phyloP scores from a whole-genome alignment of 2,329 filamentous ascomycete genomes.

The Ophiostoma australiae region DNA sequence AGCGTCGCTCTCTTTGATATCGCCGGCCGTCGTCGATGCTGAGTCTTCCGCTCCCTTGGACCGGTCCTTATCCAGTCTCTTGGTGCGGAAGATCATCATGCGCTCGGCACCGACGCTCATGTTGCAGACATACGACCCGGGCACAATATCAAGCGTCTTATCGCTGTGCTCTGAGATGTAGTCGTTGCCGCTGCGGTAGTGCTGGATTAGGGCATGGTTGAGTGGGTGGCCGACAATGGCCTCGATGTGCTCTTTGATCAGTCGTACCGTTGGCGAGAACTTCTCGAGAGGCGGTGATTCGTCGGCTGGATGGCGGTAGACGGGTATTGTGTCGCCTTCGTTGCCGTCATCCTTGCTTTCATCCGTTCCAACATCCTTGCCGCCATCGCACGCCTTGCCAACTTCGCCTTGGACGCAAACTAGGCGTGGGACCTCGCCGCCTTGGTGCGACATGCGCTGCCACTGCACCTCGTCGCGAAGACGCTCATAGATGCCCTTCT shows the following conservation, averaged over 20 bases:
- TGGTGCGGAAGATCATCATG: constrained; percentile 83
- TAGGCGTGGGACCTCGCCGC: constrained; percentile 83
- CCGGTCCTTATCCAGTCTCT: constrained; percentile 49
- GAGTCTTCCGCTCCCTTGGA: constrained; percentile 28
- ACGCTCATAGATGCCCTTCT: constrained; percentile 60
- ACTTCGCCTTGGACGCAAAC: constrained; percentile 82
- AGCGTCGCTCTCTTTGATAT: background rate
- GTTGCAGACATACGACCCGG: constrained; percentile 80
- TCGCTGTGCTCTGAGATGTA: constrained; percentile 96
- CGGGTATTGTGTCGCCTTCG: constrained; percentile 58
- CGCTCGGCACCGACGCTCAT: constrained; percentile 88
- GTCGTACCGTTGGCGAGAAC: constrained; percentile 68
- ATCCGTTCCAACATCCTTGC: background rate
- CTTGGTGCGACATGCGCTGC: constrained; percentile 89
- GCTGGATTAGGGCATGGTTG: constrained; percentile 89
- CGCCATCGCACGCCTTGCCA: constrained; percentile 33
- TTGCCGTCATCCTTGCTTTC: background rate
- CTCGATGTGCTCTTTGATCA: constrained; percentile 65
- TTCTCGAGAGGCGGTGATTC: constrained; percentile 71
- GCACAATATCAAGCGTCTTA: constrained; percentile 87
- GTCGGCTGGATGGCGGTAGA: constrained; percentile 94
- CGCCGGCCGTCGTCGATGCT: constrained; percentile 5
- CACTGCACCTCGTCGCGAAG: constrained; percentile 73
- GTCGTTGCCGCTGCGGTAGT: constrained; percentile 83
- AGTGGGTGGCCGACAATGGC: constrained; percentile 68